A percentile compares a stretch with the other conserved stretches of the same genome.
phyloP scores from a whole-genome alignment of 306 rosid species.

The Rubus parviflorus region DNA sequence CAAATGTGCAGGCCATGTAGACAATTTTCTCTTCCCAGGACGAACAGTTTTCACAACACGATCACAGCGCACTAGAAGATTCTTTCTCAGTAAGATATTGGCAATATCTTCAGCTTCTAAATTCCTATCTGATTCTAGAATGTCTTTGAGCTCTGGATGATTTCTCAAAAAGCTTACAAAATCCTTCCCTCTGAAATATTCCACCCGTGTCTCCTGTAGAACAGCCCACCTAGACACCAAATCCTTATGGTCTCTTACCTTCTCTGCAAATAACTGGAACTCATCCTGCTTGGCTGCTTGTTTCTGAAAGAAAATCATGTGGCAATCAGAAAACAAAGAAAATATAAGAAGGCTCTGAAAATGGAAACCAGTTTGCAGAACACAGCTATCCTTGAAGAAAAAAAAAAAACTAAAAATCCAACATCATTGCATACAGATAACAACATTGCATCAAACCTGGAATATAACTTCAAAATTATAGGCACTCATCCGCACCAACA shows the following conservation, averaged over 20 bases:
- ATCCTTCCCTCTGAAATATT: conserved; percentile 96
- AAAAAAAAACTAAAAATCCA: background rate
- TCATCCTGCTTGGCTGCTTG: conserved; percentile 80
- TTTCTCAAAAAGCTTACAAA: conserved; percentile 73
- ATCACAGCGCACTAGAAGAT: conserved; percentile 88
- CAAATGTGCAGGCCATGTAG: conserved; percentile 98
- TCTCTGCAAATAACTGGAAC: conserved; percentile 92
- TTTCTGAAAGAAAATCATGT: conserved; percentile 49
- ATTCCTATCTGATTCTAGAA: conserved; percentile 66
- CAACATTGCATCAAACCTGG: background rate
- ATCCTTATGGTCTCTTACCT: conserved; percentile 85
- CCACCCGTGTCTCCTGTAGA: conserved; percentile 94
- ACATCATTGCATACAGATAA: conserved; percentile 5
- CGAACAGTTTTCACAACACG: conserved; percentile 95
- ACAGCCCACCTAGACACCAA: conserved; percentile 97
- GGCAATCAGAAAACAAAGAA: conserved; percentile 13
- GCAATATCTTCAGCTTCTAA: conserved; percentile 80
- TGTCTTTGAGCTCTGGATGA: conserved; percentile 81
- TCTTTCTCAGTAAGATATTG: conserved; percentile 65
- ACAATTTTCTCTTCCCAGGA: conserved; percentile 93
- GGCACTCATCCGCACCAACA: background rate
- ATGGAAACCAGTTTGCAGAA: conserved; percentile 7
- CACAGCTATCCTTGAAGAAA: background rate
- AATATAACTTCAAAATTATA: background rate
- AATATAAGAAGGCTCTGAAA: background rate